Conservation (phyloP, 2,329 filamentous ascomycete species). For the Colletotrichum viniferum region DNA sequence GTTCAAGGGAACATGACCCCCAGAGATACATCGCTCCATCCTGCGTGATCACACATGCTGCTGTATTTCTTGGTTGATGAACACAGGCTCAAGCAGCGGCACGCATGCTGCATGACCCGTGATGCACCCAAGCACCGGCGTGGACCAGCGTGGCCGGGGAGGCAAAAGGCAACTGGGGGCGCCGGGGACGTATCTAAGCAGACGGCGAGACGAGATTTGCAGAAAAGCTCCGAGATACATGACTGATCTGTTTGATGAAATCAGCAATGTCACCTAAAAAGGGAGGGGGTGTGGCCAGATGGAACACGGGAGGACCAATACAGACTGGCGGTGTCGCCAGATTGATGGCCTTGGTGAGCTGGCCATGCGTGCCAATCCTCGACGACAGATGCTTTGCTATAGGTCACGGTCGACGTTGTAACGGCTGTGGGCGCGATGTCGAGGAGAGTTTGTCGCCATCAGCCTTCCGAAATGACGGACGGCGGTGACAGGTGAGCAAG, state of each 20-base stretch:
- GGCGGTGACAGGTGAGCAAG: slow-evolving; percentile 1
- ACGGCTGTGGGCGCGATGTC: not conserved
- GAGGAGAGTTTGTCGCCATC: not conserved
- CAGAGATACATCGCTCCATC: not conserved
- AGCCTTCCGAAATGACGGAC: slow-evolving; percentile 9
- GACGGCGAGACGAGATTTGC: slow-evolving; percentile 9
- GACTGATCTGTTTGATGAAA: slow-evolving; percentile 6
- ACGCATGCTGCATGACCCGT: not conserved
- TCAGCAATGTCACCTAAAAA: not conserved
- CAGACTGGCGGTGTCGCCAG: not conserved
- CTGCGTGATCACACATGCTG: not conserved
- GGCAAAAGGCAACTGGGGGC: not conserved
- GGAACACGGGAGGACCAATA: not conserved
- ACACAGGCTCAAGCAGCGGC: not conserved
- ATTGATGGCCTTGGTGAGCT: not conserved
- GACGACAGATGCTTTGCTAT: not conserved
- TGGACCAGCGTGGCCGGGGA: slow-evolving; percentile 3
- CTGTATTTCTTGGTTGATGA: not conserved
- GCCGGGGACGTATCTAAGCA: not conserved
- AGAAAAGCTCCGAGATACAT: slow-evolving; percentile 13
- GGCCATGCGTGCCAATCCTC: not conserved
- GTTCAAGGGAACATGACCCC: not conserved
- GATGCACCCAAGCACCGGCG: not conserved
- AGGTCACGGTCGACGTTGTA: not conserved
- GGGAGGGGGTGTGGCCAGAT: not conserved